Percentiles rank a stretch among this genome's conserved stretches.
Conservation (phyloP, 768 basidiomycete species). For the Rhodotorula kratochvilovae region DNA sequence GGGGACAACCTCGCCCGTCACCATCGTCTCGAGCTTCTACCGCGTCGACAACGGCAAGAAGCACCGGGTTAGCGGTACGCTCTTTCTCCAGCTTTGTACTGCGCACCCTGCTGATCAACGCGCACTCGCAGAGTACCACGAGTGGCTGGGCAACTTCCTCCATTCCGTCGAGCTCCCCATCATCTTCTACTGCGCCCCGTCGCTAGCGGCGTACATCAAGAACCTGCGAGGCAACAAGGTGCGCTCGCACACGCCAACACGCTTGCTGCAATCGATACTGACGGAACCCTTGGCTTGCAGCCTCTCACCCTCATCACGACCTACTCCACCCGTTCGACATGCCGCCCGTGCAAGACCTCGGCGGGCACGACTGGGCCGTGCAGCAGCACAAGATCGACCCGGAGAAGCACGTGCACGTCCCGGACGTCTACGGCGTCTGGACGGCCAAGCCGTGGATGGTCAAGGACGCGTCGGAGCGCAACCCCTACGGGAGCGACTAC, state of each 20-base stretch:
- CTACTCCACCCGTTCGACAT: conserved; percentile 36
- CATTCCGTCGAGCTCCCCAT: conserved; percentile 38
- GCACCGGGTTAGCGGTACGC: conserved; percentile 37
- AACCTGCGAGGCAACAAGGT: conserved; percentile 39
- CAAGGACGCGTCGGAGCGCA: conserved; percentile 24
- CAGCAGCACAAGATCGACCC: conserved; percentile 39
- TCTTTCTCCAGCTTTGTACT: neutral
- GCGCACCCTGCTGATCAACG: neutral
- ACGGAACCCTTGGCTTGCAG: no score
- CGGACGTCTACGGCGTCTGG: conserved; percentile 41
- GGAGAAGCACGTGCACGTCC: conserved; percentile 36
- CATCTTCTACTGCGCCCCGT: conserved; percentile 40
- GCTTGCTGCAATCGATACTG: neutral
- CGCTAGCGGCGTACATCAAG: conserved; percentile 20
- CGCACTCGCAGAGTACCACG: conserved; percentile 32
- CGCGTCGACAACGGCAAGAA: conserved; percentile 38
- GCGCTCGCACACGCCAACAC: neutral
- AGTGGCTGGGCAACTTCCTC: conserved; percentile 40
- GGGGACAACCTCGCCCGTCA: conserved; percentile 19
- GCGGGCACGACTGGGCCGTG: conserved; percentile 33
- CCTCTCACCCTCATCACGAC: conserved; percentile 35
- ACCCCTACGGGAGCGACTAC: conserved; percentile 37
- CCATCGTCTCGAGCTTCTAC: conserved; percentile 41
- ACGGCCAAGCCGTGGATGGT: conserved; percentile 44
- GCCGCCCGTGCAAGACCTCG: conserved; percentile 36